Percentiles rank a stretch among this genome's conserved stretches.
phyloP scores from a whole-genome alignment of 176 grass and related monocot species.

The Ensete ventricosum region DNA sequence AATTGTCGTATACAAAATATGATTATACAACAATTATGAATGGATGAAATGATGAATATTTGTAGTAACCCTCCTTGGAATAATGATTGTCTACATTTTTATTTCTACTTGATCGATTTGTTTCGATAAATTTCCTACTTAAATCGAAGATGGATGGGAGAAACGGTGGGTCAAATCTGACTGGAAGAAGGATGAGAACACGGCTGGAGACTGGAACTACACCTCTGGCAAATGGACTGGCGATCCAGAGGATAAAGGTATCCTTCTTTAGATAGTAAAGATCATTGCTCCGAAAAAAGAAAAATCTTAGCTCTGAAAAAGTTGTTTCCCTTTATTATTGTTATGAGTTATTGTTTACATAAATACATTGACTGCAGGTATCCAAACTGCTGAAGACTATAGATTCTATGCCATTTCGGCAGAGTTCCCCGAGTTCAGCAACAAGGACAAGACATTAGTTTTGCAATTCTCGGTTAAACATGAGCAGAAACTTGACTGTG shows the following conservation, averaged over 20 bases:
- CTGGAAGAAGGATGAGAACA: slow-evolving; percentile 83
- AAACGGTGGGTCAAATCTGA: slow-evolving; percentile 71
- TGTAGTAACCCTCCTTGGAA: background rate
- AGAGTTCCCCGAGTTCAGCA: slow-evolving; percentile 61
- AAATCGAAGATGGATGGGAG: slow-evolving; percentile 51
- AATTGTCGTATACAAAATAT: no score
- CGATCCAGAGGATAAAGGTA: slow-evolving; percentile 70
- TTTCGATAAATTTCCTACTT: background rate
- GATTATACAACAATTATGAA: no score
- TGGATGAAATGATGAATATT: no score
- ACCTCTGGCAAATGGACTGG: slow-evolving; percentile 80
- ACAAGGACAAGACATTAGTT: slow-evolving; percentile 85
- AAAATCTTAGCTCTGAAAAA: background rate
- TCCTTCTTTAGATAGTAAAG: background rate
- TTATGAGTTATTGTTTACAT: background rate
- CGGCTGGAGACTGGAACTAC: slow-evolving; percentile 59
- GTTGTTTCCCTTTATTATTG: background rate
- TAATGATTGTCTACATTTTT: background rate
- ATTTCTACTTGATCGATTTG: background rate
- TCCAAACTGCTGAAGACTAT: slow-evolving; percentile 86
- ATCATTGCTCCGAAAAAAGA: no score
- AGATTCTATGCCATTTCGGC: slow-evolving; percentile 96
- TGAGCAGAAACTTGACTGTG: slow-evolving; percentile 93
- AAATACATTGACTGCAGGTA: slow-evolving; percentile 29
- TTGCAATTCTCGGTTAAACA: slow-evolving; percentile 93